Base-by-base conservation (phyloP, 495 filamentous ascomycete genomes). In the Penicillium parvum region DNA sequence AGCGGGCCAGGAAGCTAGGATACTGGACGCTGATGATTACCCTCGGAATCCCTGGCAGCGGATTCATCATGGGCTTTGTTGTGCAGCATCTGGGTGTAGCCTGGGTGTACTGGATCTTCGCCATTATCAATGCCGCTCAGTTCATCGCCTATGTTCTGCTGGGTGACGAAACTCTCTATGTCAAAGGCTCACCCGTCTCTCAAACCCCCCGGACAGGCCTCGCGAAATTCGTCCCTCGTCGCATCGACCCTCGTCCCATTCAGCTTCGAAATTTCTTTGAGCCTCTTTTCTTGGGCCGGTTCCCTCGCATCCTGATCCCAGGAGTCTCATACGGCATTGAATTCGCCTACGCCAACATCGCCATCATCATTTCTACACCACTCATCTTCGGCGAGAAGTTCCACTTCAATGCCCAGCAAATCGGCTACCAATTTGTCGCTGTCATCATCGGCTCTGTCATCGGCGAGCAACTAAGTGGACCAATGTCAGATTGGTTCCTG, bases 21-120 rank as follows among this genome's bases (percentile, higher is more conserved):
- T 59, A 50, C 47, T 63, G 53, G 53, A 58, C 50, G 7, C 22
- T 63, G 26, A 53, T 59, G 55, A 40, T 45, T 17, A 60, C 52
- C 5, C 44, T 59, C 11, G 59, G 59, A 0, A 55, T 43, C 7
- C 50, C 59, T 0, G 41, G 33, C 5, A 56, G 55, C 1, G 52
- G 55, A 1, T 55, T 63, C 11, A 45, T 63, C 22, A 59, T 59
- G 50, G 59, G 55, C 1, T 63, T 63, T 20, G 59, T 63, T 10
- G 43, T 42, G 4, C 25, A 59, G 21, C 59, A 53, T 26, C 18
- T 18, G 18, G 16, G 18, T 11, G 32, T 35, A 9, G 32, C 18
- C 18, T 35, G 18, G 16, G 53, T 61, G 3, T 61, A 34, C 35
- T 57, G 54, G 53, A 45, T 61, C 20, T 52, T 52, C 19, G 50